Evolutionary conservation across 1,284 basidiomycete genomes (phyloP), one percentile per base, ranked within the genome.

Genomic region (Butyriboletus appendiculatus): DNA sequence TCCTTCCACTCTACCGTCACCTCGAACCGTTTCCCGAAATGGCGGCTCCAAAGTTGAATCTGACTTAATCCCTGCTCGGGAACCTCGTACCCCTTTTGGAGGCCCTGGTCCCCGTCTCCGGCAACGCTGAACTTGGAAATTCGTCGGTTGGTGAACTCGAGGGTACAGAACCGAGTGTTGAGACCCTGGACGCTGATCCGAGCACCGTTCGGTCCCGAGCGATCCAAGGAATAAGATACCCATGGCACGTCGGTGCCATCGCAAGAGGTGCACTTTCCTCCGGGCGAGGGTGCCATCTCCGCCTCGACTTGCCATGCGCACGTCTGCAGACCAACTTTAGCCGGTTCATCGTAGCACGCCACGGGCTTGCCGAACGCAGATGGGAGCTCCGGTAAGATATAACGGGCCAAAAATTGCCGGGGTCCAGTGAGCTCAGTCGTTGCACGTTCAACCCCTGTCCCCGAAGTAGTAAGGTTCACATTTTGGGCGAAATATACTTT

Each of bases 401-500:
- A 62, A 11, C 68, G 61, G 12, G 74, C 59, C 26, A 87, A 62
- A 61, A 80, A 82, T 8, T 71, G 65, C 30, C 70, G 59, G 6
- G 81, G 70, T 8, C 81, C 82, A 0, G 75, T 76, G 0, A 90
- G 68, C 6, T 73, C 65, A 0, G 86, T 78, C 12, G 52, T 57
- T 52, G 60, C 32, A 52, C 58, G 52, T 48, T 64, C 61, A 4
- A 69, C 45, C 33, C 40, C 47, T 20, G 59, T 51, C 20, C 59
- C 65, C 4, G 54, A 50, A 22, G 63, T 52, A 41, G 64, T 64
- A 37, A 90, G 68, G 48, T 79, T 69, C 18, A 88, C 74, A 1
- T 64, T 73, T 63, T 90, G 88, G 47, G 78, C 75, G 75, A 89
- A 91, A 68, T 76, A 88, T 0, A 90, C 70, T 58, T 89, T 90